A percentile compares a stretch with the other conserved stretches of the same genome.
Evolutionary conservation across 768 basidiomycete species (phyloP).

Genomic region (Lactifluus hygrophoroides): DNA sequence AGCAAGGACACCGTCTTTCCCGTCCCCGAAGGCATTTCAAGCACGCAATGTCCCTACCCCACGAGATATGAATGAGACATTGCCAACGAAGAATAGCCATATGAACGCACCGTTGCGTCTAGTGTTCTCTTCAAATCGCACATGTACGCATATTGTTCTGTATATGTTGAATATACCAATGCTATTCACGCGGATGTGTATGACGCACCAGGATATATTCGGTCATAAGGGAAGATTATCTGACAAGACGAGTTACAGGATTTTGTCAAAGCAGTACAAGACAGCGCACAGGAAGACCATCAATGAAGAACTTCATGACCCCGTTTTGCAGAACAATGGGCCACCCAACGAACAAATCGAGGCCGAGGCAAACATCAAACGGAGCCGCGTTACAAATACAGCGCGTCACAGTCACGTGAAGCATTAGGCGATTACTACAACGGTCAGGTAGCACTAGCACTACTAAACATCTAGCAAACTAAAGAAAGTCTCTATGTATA

Average conservation of each 20-base stretch:
- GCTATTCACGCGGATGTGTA: neutral
- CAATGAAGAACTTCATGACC: conserved; percentile 31
- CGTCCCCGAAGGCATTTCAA: conserved; percentile 99
- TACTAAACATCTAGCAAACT: conserved; percentile 5
- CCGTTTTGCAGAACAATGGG: neutral
- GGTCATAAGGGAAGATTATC: conserved; percentile 90
- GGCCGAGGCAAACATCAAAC: neutral
- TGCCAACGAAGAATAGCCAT: neutral
- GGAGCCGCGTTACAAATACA: conserved; percentile 6
- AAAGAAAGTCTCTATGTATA: neutral
- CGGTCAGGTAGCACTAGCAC: neutral
- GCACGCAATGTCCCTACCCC: conserved; percentile 90
- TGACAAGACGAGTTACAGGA: conserved; percentile 25
- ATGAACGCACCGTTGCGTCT: conserved; percentile 72
- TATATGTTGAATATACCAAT: conserved; percentile 6
- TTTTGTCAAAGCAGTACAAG: neutral
- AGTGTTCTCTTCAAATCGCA: conserved; percentile 95
- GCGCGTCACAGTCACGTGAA: conserved; percentile 5
- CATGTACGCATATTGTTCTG: conserved; percentile 99
- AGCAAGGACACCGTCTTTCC: conserved; percentile 97
- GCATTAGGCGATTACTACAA: neutral
- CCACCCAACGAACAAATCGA: neutral
- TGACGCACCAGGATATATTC: conserved; percentile 83
- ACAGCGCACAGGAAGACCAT: conserved; percentile 37
- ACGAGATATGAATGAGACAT: neutral